Evolutionary conservation across 768 basidiomycete species (phyloP).

Genomic region (Coprinellus micaceus): DNA sequence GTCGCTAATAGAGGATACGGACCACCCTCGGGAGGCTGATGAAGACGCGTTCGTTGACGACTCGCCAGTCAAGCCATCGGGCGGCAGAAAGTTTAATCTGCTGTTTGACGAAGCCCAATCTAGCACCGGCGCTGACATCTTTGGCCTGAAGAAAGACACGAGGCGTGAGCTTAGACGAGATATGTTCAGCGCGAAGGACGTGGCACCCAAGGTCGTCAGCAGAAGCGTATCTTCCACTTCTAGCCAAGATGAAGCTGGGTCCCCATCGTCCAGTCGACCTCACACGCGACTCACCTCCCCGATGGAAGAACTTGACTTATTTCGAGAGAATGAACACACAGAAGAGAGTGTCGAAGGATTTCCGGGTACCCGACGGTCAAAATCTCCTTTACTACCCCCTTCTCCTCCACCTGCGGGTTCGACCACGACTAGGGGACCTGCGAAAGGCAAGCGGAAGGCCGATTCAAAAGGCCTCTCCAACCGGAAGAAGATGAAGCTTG

Average conservation of each 20-base stretch:
- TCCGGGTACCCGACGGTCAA: slow-evolving; percentile 11
- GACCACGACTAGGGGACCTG: slow-evolving; percentile 18
- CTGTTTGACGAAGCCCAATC: slow-evolving; percentile 53
- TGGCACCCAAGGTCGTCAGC: neutral
- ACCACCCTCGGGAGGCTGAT: slow-evolving; percentile 30
- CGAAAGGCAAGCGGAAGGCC: slow-evolving; percentile 35
- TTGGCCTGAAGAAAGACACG: slow-evolving; percentile 10
- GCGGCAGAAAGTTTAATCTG: slow-evolving; percentile 59
- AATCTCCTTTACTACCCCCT: slow-evolving; percentile 52
- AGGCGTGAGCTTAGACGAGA: neutral
- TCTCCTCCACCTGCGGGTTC: slow-evolving; percentile 56
- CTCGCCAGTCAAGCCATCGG: slow-evolving; percentile 63
- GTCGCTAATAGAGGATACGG: slow-evolving; percentile 8
- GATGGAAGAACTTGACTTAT: slow-evolving; percentile 35
- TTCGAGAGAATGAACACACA: slow-evolving; percentile 19
- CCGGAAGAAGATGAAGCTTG: slow-evolving; percentile 52
- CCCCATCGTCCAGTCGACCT: neutral
- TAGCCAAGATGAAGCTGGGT: neutral
- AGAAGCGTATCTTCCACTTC: neutral
- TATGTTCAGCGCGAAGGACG: neutral
- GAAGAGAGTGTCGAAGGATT: slow-evolving; percentile 9
- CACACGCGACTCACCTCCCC: slow-evolving; percentile 16
- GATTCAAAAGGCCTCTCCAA: slow-evolving; percentile 27
- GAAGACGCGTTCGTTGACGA: slow-evolving; percentile 59
- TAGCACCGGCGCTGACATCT: slow-evolving; percentile 10